A percentile compares a stretch with the other conserved stretches of the same genome.
Conservation (phyloP, 805 yeast species). For the Starmerella riodocensis region DNA sequence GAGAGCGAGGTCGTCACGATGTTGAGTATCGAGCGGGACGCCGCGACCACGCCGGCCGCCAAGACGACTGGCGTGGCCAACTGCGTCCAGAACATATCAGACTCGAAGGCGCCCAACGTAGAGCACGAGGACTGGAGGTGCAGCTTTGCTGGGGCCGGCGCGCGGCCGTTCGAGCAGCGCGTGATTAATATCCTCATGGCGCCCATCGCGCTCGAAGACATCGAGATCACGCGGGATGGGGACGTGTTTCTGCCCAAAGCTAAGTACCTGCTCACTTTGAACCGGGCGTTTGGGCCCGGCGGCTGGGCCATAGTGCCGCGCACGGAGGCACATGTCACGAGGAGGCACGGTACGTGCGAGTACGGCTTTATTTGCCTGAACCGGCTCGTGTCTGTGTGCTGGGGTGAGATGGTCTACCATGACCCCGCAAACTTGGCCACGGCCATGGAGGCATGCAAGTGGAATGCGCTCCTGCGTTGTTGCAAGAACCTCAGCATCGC, state of each 20-base stretch:
- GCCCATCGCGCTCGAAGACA: slow-evolving; percentile 53
- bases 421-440: slow-evolving; percentile 79
- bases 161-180: slow-evolving; percentile 52
- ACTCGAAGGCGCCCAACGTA: slow-evolving; percentile 2
- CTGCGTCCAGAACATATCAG: slow-evolving; percentile 7
- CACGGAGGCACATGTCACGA: slow-evolving; percentile 66
- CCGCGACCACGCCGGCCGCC: slow-evolving; percentile 5
- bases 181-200: slow-evolving; percentile 48
- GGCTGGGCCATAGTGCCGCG: slow-evolving; percentile 98
- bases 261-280: slow-evolving; percentile 79
- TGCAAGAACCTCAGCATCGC: slow-evolving; percentile 96
- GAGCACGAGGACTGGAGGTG: slow-evolving; percentile 55
- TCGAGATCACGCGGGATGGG: slow-evolving; percentile 95
- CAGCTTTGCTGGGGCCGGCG: slow-evolving; percentile 76
- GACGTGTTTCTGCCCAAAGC: slow-evolving; percentile 85
- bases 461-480: slow-evolving; percentile 94
- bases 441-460: slow-evolving; percentile 92
- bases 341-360: slow-evolving; percentile 69
- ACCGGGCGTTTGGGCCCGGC: slow-evolving; percentile 92
- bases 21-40: slow-evolving; percentile 1
- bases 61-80: slow-evolving; percentile 4
- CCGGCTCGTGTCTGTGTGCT: slow-evolving; percentile 73
- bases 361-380: slow-evolving; percentile 82
- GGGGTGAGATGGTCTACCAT: slow-evolving; percentile 93
- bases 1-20: too few species aligned